Evolutionary conservation across 106 monocot species (phyloP), one percentile per base, ranked within the genome.

Genomic region (Triglochin maritima): DNA sequence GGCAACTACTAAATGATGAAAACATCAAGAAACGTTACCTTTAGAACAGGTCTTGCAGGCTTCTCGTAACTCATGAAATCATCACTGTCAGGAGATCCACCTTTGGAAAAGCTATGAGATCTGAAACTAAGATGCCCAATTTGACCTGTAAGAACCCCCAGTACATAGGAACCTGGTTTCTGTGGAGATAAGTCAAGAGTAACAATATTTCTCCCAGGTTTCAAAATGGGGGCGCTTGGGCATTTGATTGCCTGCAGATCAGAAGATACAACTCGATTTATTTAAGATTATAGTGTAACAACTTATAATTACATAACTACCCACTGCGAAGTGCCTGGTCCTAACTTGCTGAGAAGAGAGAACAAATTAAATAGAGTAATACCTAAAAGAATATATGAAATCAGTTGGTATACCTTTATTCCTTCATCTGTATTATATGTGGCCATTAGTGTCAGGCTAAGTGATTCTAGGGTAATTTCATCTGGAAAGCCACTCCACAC

Each of bases 51-150:
- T 67, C 80, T 81, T 12, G 86, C 83, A 65, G 96, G 96, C 74
- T 91, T 98, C 74, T 98, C 96, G 67, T 84, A 88, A 77, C 86
- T 98, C 96, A 98, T 88, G 66, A 98, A 88, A 78, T 98, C 96
- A 80, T 98, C 91, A 82, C 72, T 84, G 17, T 98, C 96, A n/a
- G 76, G 78, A 9, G 96, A 84, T 2, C 90, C 91, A 44, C 81
- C 90, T 81, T 87, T 87, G 10, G 96, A 96, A 59, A 91, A 96
- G 57, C 85, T 80, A 84, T 96, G 96, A n/a, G 96, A 96, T 77
- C 96, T 90, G 66, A 96, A 86, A 68, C 78, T 66, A 54, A 96
- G 70, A 16, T 86, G 83, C 49, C 96, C 96, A 77, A 96, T 96
- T 73, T 96, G 96, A 56, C 90, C 91, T 9, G 91, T 96, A 17